Conservation (phyloP, 805 yeast genomes). For the Starmerella vaccinii region DNA sequence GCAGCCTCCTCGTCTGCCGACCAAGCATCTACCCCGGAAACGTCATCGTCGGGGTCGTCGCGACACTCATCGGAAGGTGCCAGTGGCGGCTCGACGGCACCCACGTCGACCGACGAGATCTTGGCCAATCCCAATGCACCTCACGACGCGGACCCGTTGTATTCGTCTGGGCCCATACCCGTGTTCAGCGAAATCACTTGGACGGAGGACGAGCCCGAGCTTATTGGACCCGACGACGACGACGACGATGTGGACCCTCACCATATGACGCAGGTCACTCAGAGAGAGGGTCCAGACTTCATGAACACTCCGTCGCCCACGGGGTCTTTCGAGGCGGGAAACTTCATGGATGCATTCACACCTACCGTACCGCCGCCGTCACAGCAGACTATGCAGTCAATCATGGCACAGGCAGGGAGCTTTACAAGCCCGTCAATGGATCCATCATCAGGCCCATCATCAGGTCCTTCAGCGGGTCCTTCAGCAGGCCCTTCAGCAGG, state of each 20-base stretch:
- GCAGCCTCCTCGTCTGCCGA: not conserved
- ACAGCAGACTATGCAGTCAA: not conserved
- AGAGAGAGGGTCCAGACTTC: not conserved
- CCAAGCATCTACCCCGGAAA: not conserved
- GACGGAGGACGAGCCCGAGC: conserved; percentile 18
- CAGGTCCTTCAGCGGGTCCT: not conserved
- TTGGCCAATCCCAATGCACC: not conserved
- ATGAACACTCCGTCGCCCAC: not conserved
- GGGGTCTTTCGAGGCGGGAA: not conserved
- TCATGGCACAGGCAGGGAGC: not conserved
- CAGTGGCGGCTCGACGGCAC: conserved; percentile 10
- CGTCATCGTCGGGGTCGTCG: not conserved
- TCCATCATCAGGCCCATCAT: not conserved
- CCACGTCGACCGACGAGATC: conserved; percentile 10
- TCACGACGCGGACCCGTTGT: not conserved
- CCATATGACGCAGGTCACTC: conserved; percentile 1
- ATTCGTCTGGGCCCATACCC: conserved; percentile 7
- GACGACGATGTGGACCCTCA: conserved; percentile 1
- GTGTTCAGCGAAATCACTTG: conserved; percentile 24
- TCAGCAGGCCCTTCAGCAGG: not conserved
- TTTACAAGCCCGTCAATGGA: not conserved
- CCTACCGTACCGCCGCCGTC: not conserved
- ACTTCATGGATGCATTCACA: conserved; percentile 3
- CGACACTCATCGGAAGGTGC: conserved; percentile 4
- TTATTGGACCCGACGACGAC: conserved; percentile 4